Base-by-base conservation (phyloP, 1,139 yeast genomes). In the Arxiozyma slooffiae region DNA sequence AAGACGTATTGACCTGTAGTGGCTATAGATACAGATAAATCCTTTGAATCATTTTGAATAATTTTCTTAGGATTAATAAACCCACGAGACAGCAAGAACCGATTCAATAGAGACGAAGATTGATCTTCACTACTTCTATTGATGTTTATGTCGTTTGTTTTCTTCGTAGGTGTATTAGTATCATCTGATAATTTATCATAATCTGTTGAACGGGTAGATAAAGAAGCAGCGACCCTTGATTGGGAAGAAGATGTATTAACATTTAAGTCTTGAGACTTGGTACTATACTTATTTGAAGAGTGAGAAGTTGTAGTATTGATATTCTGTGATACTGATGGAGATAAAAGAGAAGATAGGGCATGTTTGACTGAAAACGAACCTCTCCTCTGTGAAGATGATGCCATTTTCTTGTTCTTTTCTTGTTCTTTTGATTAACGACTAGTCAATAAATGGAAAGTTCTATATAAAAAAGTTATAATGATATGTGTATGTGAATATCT, bases 1-100 rank as follows among this genome's bases (percentile, higher is more conserved):
- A 67, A 67, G 9, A 67, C 54, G 22, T 57, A 55, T 16, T 64
- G 66, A 18, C 67, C 67, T 11, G 63, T 61, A 0, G 67, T 58
- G 7, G 69, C 67, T 4, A 64, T 24, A 3, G 59, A 56, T 7
- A 67, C 52, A 17, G 52, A 52, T 11, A 60, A 46, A 45, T 53
- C 55, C 16, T 44, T 23, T 17, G 23, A 4, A 21, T 21, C 22
- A 23, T 44, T 55, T 18, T 52, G 47, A 1, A 55, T 46, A 8
- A 63, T 41, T 2, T 46, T 38, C 41, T 51, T 58, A 16, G 64
- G 58, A 36, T 51, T 45, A n/a, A 62, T 39, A 30, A 64, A 59
- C 22, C 69, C 69, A 46, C 67, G 57, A 30, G 30, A 21, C 38
- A 24, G 23, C 16, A 30, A 44, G 24, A 37, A 22, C 17, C 37